phyloP scores from a whole-genome alignment of 768 basidiomycete species.

The Lactarius pseudohatsudake region DNA sequence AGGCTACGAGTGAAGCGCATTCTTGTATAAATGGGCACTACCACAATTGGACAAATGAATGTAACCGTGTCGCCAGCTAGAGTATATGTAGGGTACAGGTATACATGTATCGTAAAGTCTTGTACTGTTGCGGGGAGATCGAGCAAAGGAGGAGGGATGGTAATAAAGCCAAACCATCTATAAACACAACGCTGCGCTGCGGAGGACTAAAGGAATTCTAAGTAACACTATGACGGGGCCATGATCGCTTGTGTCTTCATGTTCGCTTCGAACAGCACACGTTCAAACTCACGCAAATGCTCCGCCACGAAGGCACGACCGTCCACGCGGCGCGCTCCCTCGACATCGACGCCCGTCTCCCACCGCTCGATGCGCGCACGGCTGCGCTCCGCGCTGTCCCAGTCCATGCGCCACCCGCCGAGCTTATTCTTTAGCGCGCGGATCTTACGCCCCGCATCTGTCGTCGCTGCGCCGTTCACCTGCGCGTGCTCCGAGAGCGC shows the following conservation, averaged over 20 bases:
- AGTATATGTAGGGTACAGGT: constrained; percentile 25
- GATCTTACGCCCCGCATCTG: constrained; percentile 84
- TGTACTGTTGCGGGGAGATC: constrained; percentile 22
- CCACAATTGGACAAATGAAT: constrained; percentile 4
- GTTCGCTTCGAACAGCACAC: constrained; percentile 68
- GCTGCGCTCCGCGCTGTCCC: constrained; percentile 84
- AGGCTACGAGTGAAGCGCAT: not conserved
- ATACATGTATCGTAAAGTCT: constrained; percentile 24
- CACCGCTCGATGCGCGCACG: constrained; percentile 73
- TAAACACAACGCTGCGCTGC: not conserved
- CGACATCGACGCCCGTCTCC: constrained; percentile 63
- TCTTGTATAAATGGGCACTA: constrained; percentile 1
- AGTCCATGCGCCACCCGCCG: constrained; percentile 76
- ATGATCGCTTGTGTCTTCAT: constrained; percentile 79
- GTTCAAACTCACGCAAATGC: constrained; percentile 73
- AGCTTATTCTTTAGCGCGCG: constrained; percentile 83
- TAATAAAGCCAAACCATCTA: constrained; percentile 9
- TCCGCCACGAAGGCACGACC: constrained; percentile 75
- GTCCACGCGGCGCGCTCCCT: constrained; percentile 51
- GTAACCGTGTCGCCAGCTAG: constrained; percentile 9
- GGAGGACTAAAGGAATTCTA: not conserved
- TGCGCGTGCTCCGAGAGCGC: constrained; percentile 86
- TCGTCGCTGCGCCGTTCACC: constrained; percentile 80
- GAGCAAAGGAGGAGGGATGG: constrained; percentile 14
- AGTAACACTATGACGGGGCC: constrained; percentile 52